phyloP scores from a whole-genome alignment of 2,329 filamentous ascomycete genomes.

The Calonectria fujianensis region DNA sequence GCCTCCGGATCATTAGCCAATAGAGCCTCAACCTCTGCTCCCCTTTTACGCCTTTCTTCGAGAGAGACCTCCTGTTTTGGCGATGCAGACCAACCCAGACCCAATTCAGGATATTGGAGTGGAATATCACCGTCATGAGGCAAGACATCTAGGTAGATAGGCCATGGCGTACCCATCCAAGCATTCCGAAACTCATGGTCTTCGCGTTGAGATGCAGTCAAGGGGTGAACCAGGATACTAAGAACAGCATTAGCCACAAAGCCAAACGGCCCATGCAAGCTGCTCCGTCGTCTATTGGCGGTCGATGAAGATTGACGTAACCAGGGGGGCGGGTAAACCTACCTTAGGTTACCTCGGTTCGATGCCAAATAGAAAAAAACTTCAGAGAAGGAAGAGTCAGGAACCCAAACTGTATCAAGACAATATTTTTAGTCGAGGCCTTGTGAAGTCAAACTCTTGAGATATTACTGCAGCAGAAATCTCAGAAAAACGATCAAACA shows the following conservation, averaged over 20 bases:
- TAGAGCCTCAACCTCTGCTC: slow-evolving; percentile 13
- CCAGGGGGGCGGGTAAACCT: neutral
- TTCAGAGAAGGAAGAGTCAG: slow-evolving; percentile 8
- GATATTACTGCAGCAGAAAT: no score
- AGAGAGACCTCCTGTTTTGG: slow-evolving; percentile 10
- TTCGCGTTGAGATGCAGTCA: neutral
- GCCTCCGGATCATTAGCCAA: slow-evolving; percentile 8
- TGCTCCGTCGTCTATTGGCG: no score
- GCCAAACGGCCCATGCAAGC: no score
- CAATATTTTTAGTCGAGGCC: neutral
- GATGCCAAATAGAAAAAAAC: slow-evolving; percentile 13
- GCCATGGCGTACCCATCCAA: slow-evolving; percentile 19
- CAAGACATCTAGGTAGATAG: slow-evolving; percentile 11
- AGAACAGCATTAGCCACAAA: neutral
- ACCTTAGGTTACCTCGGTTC: slow-evolving; percentile 16
- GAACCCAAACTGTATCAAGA: slow-evolving; percentile 5
- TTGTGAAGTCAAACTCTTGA: neutral
- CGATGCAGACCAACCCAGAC: slow-evolving; percentile 5
- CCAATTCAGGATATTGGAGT: slow-evolving; percentile 9
- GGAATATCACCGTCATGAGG: slow-evolving; percentile 3
- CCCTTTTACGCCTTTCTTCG: slow-evolving; percentile 1
- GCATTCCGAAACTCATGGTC: slow-evolving; percentile 10
- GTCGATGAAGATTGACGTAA: no score
- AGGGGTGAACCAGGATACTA: slow-evolving; percentile 6
- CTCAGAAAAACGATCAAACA: no score